These are phyloP conservation scores for Margaritispora aquatica DNA, from an alignment of 495 filamentous ascomycete genomes.

Conservation along the genomic window DNA sequence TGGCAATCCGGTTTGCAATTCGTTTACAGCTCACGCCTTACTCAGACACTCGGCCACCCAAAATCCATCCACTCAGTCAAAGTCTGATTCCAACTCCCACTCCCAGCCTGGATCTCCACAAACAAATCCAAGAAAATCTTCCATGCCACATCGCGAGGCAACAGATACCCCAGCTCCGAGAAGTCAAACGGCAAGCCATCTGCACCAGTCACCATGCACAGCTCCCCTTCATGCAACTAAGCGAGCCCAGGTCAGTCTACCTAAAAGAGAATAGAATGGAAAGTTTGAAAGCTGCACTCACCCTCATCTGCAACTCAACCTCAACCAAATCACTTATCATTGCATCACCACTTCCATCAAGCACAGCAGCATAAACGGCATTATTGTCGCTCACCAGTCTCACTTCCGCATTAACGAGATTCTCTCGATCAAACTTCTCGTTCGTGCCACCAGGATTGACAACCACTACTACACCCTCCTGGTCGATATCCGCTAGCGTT, in stretches of 20 bases:
- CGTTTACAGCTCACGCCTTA: not conserved
- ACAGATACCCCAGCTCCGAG: not conserved
- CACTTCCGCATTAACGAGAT: not conserved
- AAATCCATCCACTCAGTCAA: slow-evolving; percentile 2
- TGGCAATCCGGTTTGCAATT: too few relatives aligned
- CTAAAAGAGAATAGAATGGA: not conserved
- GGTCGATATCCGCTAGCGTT: not conserved
- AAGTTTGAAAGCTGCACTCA: not conserved
- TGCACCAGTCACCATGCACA: not conserved
- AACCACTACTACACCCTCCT: not conserved
- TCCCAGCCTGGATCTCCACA: not conserved
- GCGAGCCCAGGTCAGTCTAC: not conserved
- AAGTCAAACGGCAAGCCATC: not conserved
- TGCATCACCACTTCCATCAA: not conserved
- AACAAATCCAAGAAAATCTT: not conserved
- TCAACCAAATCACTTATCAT: slow-evolving; percentile 1
- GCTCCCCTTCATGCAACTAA: not conserved
- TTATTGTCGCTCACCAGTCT: not conserved
- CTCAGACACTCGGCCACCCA: not conserved
- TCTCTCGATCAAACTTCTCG: not conserved
- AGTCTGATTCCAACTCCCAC: not conserved
- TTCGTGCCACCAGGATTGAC: not conserved
- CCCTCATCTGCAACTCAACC: not conserved
- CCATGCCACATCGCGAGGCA: not conserved
- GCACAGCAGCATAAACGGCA: not conserved